Evolutionary conservation across 2,329 filamentous ascomycete species (phyloP).

Genomic region (Myriosclerotinia duriaeana): DNA sequence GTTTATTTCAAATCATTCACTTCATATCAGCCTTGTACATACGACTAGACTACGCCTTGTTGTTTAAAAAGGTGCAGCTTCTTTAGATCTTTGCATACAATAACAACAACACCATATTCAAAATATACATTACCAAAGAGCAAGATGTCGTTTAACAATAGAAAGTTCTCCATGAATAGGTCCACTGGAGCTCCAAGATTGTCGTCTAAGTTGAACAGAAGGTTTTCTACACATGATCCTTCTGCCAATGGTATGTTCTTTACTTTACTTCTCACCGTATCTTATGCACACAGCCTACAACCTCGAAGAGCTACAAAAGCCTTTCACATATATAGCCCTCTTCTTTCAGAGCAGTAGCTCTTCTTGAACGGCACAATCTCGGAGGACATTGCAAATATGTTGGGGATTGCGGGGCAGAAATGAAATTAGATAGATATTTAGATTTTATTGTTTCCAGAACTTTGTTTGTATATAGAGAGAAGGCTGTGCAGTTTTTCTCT

Average conservation of each 20-base stretch:
- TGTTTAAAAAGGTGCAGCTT: neutral
- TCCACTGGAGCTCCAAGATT: conserved; percentile 61
- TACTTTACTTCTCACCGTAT: conserved; percentile 2
- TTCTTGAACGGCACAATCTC: neutral
- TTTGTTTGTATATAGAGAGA: neutral
- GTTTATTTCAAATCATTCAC: conserved; percentile 2
- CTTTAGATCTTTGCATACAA: neutral
- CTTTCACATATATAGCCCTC: neutral
- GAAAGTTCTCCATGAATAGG: conserved; percentile 67
- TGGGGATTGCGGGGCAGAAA: conserved; percentile 11
- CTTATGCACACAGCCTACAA: neutral
- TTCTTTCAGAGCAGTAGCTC: neutral
- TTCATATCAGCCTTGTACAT: conserved; percentile 15
- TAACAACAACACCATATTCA: neutral
- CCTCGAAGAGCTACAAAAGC: neutral
- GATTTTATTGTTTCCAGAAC: neutral
- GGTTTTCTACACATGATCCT: conserved; percentile 61
- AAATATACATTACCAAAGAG: conserved; percentile 1
- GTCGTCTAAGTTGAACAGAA: conserved; percentile 44
- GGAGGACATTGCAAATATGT: neutral
- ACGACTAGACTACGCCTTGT: neutral
- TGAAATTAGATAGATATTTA: neutral
- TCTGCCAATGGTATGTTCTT: conserved; percentile 52
- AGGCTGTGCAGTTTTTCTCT: neutral
- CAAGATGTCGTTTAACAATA: conserved; percentile 48